These are phyloP conservation scores for Vigna unguiculata DNA, from an alignment of 306 rosid genomes.

Conservation along the genomic window DNA sequence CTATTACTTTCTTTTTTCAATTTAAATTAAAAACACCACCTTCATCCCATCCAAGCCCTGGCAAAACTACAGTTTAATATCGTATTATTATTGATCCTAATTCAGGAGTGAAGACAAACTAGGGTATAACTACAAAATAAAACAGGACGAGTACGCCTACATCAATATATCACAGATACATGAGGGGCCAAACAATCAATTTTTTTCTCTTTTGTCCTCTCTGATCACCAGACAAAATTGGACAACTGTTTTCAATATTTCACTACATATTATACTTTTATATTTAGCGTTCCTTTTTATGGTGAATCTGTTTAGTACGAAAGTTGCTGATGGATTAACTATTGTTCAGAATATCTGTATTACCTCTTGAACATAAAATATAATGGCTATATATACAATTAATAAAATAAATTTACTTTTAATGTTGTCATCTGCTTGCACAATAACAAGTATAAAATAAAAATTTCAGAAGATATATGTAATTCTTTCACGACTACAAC, in stretches of 20 bases:
- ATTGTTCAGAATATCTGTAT: too few species aligned
- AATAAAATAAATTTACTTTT: too few species aligned
- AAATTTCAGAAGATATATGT: too few species aligned
- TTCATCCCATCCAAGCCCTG: too few species aligned
- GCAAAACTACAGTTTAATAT: too few species aligned
- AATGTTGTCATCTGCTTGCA: too few species aligned
- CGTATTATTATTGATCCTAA: neutral
- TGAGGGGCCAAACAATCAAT: neutral
- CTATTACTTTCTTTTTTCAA: too few species aligned
- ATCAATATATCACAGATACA: neutral
- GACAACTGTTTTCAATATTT: neutral
- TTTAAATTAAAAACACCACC: too few species aligned
- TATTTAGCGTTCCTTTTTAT: neutral
- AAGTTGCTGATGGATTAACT: neutral
- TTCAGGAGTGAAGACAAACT: slow-evolving; percentile 1
- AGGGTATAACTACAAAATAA: neutral
- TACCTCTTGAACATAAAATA: too few species aligned
- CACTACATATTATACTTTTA: neutral
- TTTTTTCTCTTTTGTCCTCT: neutral
- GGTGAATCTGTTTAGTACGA: neutral
- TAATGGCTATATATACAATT: too few species aligned
- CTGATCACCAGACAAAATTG: neutral
- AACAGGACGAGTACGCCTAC: neutral
- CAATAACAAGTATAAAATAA: too few species aligned
- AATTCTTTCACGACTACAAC: too few species aligned